Base-by-base conservation (phyloP, 306 rosid species). In the Corylus avellana region DNA sequence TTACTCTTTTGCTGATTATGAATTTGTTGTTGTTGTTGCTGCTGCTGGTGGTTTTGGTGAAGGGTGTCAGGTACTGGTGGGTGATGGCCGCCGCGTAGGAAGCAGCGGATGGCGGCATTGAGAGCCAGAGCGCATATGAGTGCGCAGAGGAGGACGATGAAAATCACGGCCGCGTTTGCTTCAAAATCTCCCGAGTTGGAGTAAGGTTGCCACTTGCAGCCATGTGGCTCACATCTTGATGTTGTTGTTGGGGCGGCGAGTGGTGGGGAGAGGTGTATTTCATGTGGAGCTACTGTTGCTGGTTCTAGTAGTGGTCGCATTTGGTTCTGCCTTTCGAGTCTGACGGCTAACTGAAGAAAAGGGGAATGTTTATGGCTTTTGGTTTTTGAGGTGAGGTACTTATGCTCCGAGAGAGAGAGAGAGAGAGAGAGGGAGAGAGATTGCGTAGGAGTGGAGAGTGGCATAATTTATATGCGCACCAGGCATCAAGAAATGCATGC, bases 111-210 rank as follows among this genome's bases (percentile, higher is more conserved):
- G 61, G 84, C 77, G 51, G 84, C 32, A 79, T 86, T 84, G 77
- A 86, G 87, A 54, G 82, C 86, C 12, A 86, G 74, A 27, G 86
- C 78, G 54, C 86, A 86, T 29, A 81, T 78, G 62, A 86, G 90
- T 0, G 84, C 87, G 25, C 86, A 86, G 77, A 86, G 90, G 82
- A 86, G 87, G 82, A 86, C 35, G 77, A 86, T 75, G 75, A 86
- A 69, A 63, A 86, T 62, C 44, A 75, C 78, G 51, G 87, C 82
- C 0, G 85, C 87, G 84, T 86, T 86, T 58, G 87, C 85, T 78
- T 86, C 90, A 81, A 86, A 86, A 39, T 86, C 82, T 50, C 44
- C 71, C 27, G 87, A 71, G 42, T 61, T 78, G n/a, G 90, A 74
- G 77, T 84, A 84, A 29, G 85, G 85, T 27, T 83, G 62, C 87